A percentile compares a stretch with the other conserved stretches of the same genome.
These are phyloP conservation scores for Umbellularia californica DNA, from an alignment of 164 flowering plant species.

Conservation along the genomic window DNA sequence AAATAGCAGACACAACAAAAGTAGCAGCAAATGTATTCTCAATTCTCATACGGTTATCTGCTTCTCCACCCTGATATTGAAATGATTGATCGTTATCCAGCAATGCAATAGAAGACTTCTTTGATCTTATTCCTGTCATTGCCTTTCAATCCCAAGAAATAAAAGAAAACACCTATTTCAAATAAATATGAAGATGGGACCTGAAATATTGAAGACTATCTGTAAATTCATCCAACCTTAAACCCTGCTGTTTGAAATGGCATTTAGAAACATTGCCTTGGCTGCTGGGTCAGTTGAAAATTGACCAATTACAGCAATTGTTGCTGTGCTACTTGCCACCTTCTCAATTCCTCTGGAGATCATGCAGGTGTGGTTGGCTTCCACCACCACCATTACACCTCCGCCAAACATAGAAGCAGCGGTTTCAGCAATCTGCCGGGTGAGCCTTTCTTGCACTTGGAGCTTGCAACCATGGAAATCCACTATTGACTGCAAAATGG, in stretches of 20 bases:
- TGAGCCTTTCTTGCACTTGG: slow-evolving; percentile 94
- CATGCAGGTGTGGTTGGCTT: slow-evolving; percentile 93
- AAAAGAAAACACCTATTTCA: neutral
- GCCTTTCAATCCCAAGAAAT: neutral
- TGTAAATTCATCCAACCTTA: slow-evolving; percentile 16
- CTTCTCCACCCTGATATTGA: neutral
- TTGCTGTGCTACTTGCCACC: slow-evolving; percentile 84
- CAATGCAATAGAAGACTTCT: neutral
- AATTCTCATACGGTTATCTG: neutral
- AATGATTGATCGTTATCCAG: neutral
- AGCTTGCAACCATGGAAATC: slow-evolving; percentile 85
- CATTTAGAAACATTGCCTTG: slow-evolving; percentile 59
- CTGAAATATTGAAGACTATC: neutral
- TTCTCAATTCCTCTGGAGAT: slow-evolving; percentile 93
- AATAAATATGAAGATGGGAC: slow-evolving; percentile 3
- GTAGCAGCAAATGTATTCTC: neutral
- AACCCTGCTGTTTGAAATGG: slow-evolving; percentile 35
- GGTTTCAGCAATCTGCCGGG: slow-evolving; percentile 87
- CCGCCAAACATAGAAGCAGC: slow-evolving; percentile 52
- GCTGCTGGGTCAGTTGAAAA: slow-evolving; percentile 58
- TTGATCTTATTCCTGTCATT: neutral
- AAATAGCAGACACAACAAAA: neutral
- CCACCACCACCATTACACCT: slow-evolving; percentile 86
- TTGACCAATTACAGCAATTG: slow-evolving; percentile 76
- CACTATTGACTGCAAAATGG: slow-evolving; percentile 65